Evolutionary conservation across 495 filamentous ascomycete species (phyloP), one percentile per base, ranked within the genome.

Genomic region (Choiromyces venosus): DNA sequence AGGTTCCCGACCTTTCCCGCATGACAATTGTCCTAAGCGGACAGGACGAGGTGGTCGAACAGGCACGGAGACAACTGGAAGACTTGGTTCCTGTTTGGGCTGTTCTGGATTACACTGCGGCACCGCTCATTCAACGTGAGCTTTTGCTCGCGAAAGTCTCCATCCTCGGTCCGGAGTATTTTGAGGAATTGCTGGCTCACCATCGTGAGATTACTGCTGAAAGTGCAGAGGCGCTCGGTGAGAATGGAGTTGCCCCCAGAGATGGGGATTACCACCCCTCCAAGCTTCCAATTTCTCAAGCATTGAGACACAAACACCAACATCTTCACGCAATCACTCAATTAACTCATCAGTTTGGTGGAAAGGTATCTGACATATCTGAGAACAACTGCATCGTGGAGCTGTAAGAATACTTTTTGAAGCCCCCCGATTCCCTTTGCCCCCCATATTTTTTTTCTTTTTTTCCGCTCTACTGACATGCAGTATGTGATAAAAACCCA

Each of bases 371-470:
- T 82, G 95, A 99, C 85, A 98, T 99, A 77, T 96, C 93, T 84
- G 97, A 90, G 75, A 97, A 92, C 82, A 97, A 94, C 85, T 97
- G 94, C 84, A 97, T 98, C 84, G 93, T 99, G 75, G 95, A 99
- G 83, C 83, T 99, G 92, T 95, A 87, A 87, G 92, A 37, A 68
- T 16, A 35, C 44, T 61, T 61, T 61, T 29, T 61, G 25, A 33
- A 16, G 1, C 12, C 29, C 12, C 29, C 25, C 25, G 18, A 61
- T 29, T 33, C 16, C n/a, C 16, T 18, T 33, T 33, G 25, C 52
- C 25, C 52, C n/a, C n/a, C n/a, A n/a, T n/a, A n/a, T n/a, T n/a
- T n/a, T n/a, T n/a, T 61, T 29, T 33, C 3, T 33, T 18, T 61
- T 29, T 61, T 29, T 61, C 6, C 52, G 1, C 52, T 33, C 25